Conservation (phyloP, 495 filamentous ascomycete genomes). For the Bacidia gigantensis region DNA sequence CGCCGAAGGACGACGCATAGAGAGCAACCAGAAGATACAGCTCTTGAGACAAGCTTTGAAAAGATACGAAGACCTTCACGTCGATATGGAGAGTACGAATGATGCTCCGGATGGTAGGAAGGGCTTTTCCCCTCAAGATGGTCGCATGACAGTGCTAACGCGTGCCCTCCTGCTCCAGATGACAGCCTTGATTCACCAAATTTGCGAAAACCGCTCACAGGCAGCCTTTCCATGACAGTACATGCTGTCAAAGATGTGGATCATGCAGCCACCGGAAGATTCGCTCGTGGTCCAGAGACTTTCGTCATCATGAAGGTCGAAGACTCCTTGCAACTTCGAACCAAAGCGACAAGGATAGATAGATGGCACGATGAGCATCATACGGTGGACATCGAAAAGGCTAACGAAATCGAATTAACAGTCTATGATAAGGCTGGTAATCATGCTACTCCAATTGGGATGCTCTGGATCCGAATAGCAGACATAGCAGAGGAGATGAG, state of each 20-base stretch:
- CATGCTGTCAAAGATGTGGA: conserved; percentile 88
- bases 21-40: conserved; percentile 96
- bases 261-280: conserved; percentile 75
- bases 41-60: conserved; percentile 89
- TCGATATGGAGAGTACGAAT: conserved; percentile 69
- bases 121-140: too few relatives aligned
- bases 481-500: conserved; percentile 97
- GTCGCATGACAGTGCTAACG: too few relatives aligned
- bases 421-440: conserved; percentile 90
- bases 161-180: too few relatives aligned
- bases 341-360: conserved; percentile 75
- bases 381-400: conserved; percentile 87
- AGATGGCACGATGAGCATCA: conserved; percentile 85
- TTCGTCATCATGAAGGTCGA: conserved; percentile 94
- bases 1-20: conserved; percentile 74
- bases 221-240: conserved; percentile 73
- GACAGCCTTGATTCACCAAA: conserved; percentile 94
- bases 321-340: conserved; percentile 76
- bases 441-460: conserved; percentile 79
- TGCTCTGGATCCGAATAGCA: conserved; percentile 92
- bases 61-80: conserved; percentile 93
- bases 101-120: conserved; percentile 82
- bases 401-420: conserved; percentile 94
- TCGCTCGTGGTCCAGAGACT: conserved; percentile 82
- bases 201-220: conserved; percentile 82